Base-by-base conservation (phyloP, 139 green algal genomes). In the Chlamydomonas schloesseri region DNA sequence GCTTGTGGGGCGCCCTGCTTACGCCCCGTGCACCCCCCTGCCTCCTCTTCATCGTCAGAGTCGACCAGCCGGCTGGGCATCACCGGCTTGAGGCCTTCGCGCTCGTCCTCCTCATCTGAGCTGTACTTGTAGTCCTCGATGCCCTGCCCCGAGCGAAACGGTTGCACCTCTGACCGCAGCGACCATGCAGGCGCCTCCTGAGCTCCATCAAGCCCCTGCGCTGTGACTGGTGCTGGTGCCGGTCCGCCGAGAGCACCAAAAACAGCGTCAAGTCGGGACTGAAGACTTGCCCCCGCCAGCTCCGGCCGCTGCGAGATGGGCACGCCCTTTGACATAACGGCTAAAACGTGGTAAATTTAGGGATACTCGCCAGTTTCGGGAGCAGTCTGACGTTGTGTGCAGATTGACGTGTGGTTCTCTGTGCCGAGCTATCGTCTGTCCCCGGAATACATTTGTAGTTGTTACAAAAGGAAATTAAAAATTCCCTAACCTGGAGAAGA, bases 71-170 rank as follows among this genome's bases (percentile, higher is more conserved):
- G 53, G 36, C 53, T 62, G 0, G 81, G 69, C 81, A 86, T 86
- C 9, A 84, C 14, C 2, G 78, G 78, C 13, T 26, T 21, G 2
- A 77, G 47, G 8, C 84, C 81, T 23, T 90, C 60, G 17, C 24
- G 60, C 60, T 67, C 60, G 18, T 57, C 57, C 34, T 81, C 71
- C 57, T 81, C 71, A 55, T 73, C 71, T 20, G 29, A 60, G 46
- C 71, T 80, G 69, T 87, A 76, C 24, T 68, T 70, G 26, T 72
- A 76, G 10, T 69, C 81, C 37, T 72, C 69, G 13, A 85, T 31
- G 26, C 69, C 81, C 15, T n/a, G 29, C 21, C 81, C 81, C 4
- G 81, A 15, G 21, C n/a, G 26, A n/a, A 79, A 78, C 0, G 81
- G 81, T 34, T 79, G 69, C 8, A 79, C 68, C 24, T 87, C 69